Base-by-base conservation (phyloP, 2,329 filamentous ascomycete species). In the Aspergillus pseudoglaucus region DNA sequence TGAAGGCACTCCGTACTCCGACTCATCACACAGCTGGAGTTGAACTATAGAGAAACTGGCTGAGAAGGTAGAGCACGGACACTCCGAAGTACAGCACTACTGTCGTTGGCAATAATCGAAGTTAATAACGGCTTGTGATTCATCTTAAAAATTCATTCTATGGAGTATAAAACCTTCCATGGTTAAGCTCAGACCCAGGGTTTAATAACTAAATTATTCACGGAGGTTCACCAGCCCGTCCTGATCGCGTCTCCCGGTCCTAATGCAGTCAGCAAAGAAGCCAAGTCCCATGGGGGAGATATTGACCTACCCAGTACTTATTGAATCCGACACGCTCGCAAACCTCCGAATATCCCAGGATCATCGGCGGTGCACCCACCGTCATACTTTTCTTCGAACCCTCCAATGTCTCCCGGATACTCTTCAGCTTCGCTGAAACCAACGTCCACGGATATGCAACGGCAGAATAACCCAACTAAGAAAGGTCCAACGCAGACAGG, bases 291-390 rank as follows among this genome's bases (percentile, higher is more conserved):
- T 47, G 33, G 0, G 15, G 22, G n/a, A n/a, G 33, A 27, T 18
- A 7, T 32, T 14, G 17, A 54, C 55, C 14, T 50, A 61, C 61
- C 59, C 63, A 71, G 42, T 72, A 72, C 27, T 72, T 65, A 44
- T 70, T 67, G 45, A 75, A 74, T 0, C 72, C 71, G n/a, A 74
- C 71, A 0, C 68, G 68, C 5, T 71, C 63, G 15, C 68, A 73
- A 0, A 75, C 72, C 40, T 76, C 66, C 0, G 57, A 57, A 43
- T 71, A 74, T 0, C 65, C 64, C n/a, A 75, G 52, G 37, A 75
- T 69, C 51, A 65, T 67, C 0, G 69, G 67, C 0, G 71, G 71
- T 4, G 63, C 61, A 0, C 71, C 71, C 4, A 64, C 57, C 0
- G 60, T 65, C 56, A 75, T 60, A 14, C 64, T 69, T 10, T 58